Percentiles rank a stretch among this genome's conserved stretches.
Evolutionary conservation across 2,329 filamentous ascomycete genomes (phyloP).

Genomic region (Cryphonectria parasitica): DNA sequence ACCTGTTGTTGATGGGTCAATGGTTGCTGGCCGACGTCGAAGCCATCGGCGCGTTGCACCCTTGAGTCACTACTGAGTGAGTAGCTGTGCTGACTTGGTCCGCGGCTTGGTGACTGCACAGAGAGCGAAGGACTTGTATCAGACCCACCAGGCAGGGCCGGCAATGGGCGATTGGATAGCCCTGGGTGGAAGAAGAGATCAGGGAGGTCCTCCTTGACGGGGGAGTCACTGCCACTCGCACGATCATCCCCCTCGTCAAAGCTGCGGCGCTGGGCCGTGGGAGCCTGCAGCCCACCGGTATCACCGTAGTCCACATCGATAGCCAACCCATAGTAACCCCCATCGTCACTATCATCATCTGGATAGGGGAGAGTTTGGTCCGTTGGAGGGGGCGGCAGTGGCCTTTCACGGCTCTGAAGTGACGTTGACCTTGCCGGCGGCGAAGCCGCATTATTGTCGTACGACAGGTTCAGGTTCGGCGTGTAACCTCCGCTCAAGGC

Average conservation of each 20-base stretch:
- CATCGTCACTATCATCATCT: slow-evolving; percentile 48
- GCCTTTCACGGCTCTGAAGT: slow-evolving; percentile 24
- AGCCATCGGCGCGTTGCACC: slow-evolving; percentile 44
- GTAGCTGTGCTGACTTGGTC: slow-evolving; percentile 53
- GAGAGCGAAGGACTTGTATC: slow-evolving; percentile 62
- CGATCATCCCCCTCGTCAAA: slow-evolving; percentile 92
- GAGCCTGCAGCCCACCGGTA: slow-evolving; percentile 85
- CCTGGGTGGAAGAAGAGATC: slow-evolving; percentile 96
- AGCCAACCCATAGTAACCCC: slow-evolving; percentile 21
- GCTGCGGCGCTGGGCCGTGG: slow-evolving; percentile 74
- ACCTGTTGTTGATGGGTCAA: slow-evolving; percentile 52
- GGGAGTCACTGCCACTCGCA: slow-evolving; percentile 66
- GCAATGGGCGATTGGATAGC: slow-evolving; percentile 67
- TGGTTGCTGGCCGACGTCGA: slow-evolving; percentile 49
- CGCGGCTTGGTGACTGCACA: slow-evolving; percentile 47
- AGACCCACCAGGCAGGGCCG: slow-evolving; percentile 63
- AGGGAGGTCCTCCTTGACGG: slow-evolving; percentile 73
- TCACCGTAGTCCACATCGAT: slow-evolving; percentile 84
- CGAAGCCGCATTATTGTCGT: slow-evolving; percentile 52
- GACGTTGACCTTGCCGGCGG: slow-evolving; percentile 41
- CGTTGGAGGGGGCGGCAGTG: slow-evolving; percentile 39
- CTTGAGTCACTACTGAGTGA: slow-evolving; percentile 54
- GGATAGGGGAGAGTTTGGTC: slow-evolving; percentile 43
- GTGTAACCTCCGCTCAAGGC: slow-evolving; percentile 74
- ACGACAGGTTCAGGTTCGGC: slow-evolving; percentile 53